Percentiles rank a stretch among this genome's conserved stretches.
These are phyloP conservation scores for Periconia sp. DNA, from an alignment of 2,329 filamentous ascomycete species.

Conservation along the genomic window DNA sequence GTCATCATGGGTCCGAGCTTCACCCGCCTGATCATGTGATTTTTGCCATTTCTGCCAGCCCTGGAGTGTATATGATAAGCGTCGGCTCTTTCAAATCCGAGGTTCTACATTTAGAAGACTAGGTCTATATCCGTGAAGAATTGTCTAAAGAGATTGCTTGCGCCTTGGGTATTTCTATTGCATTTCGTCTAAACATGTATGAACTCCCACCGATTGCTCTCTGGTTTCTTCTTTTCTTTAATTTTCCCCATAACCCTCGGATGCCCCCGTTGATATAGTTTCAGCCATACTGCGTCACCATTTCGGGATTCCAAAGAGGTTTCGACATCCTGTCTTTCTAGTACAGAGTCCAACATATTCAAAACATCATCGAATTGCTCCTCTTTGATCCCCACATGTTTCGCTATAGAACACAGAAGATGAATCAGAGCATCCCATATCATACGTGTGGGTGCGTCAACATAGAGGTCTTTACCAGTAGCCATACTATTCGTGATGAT, in stretches of 20 bases:
- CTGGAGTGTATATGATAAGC: no score
- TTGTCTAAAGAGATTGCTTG: no score
- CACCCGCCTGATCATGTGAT: constrained; percentile 33
- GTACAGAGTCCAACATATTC: constrained; percentile 55
- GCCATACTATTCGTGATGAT: neutral
- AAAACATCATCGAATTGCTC: constrained; percentile 72
- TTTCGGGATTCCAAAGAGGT: constrained; percentile 66
- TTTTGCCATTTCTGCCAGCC: constrained; percentile 16
- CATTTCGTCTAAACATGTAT: neutral
- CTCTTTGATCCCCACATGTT: constrained; percentile 66
- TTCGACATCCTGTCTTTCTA: constrained; percentile 51
- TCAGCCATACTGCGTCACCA: constrained; percentile 75
- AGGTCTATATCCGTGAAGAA: no score
- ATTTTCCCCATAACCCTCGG: neutral
- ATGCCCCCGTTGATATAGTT: constrained; percentile 23
- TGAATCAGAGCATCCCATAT: constrained; percentile 65
- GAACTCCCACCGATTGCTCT: neutral
- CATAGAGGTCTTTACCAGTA: constrained; percentile 48
- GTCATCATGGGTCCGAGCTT: constrained; percentile 32
- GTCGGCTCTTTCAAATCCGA: no score
- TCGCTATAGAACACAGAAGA: constrained; percentile 63
- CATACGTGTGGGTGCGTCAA: constrained; percentile 62
- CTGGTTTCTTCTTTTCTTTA: neutral
- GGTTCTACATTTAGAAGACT: no score
- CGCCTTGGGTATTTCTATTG: neutral